phyloP scores from a whole-genome alignment of 2,329 filamentous ascomycete species.

The Penicillium expansum region DNA sequence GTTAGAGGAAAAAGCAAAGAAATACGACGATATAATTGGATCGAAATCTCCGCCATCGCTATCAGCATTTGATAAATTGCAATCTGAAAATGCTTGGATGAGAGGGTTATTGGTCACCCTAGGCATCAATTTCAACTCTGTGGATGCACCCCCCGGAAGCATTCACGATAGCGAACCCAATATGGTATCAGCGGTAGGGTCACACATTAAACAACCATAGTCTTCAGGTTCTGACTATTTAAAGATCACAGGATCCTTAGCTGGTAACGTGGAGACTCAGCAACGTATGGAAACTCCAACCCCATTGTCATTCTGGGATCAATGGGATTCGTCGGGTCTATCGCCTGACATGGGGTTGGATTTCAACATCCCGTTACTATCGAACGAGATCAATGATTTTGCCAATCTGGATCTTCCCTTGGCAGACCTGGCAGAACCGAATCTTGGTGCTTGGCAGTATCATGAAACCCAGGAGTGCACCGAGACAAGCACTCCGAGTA shows the following conservation, averaged over 20 bases:
- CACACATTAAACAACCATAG: no score
- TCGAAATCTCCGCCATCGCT: background rate
- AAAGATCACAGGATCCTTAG: no score
- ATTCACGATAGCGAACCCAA: no score
- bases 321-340: background rate
- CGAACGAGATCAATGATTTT: background rate
- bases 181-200: no score
- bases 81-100: no score
- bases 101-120: no score
- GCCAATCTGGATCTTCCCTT: background rate
- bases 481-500: background rate
- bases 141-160: no score
- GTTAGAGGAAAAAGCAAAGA: slow-evolving; percentile 14
- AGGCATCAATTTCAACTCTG: no score
- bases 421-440: background rate
- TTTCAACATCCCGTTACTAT: background rate
- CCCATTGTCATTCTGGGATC: background rate
- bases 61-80: slow-evolving; percentile 3
- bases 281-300: no score
- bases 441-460: background rate
- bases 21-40: slow-evolving; percentile 1
- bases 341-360: background rate
- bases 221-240: no score
- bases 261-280: no score
- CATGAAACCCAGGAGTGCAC: background rate